phyloP scores from a whole-genome alignment of 129 eudicot genomes.

The Mikania micrantha region DNA sequence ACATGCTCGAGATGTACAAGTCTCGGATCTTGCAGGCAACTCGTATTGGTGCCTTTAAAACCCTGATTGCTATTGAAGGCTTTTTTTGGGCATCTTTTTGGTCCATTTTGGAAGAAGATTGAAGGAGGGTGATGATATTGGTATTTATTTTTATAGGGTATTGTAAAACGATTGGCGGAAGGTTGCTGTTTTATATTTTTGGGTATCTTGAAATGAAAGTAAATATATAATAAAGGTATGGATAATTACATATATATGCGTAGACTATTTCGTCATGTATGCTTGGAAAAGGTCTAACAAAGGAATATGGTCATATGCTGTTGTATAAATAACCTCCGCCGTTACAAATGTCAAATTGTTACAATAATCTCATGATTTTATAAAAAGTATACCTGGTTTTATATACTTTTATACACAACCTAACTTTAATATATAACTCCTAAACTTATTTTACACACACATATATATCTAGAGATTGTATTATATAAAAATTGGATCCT shows the following conservation, averaged over 20 bases:
- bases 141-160: not conserved
- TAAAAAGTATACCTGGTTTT: too few species aligned
- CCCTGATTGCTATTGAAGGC: slow-evolving; percentile 12
- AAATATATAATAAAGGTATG: too few species aligned
- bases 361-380: too few species aligned
- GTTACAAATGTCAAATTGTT: too few species aligned
- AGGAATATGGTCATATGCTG: not conserved
- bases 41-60: slow-evolving; percentile 31
- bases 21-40: slow-evolving; percentile 36
- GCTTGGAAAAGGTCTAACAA: not conserved
- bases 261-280: not conserved
- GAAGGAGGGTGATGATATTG: not conserved
- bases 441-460: too few species aligned
- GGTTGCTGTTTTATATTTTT: not conserved
- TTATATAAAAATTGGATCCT: too few species aligned
- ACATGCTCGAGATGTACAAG: slow-evolving; percentile 36
- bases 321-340: too few species aligned
- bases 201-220: too few species aligned
- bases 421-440: too few species aligned
- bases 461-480: too few species aligned
- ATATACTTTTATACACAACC: too few species aligned
- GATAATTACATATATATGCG: too few species aligned
- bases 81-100: slow-evolving; percentile 23
- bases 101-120: not conserved
- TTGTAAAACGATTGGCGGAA: not conserved